Evolutionary conservation across 768 basidiomycete genomes (phyloP), one percentile per base, ranked within the genome.

Genomic region (Rhodotorula diobovata): DNA sequence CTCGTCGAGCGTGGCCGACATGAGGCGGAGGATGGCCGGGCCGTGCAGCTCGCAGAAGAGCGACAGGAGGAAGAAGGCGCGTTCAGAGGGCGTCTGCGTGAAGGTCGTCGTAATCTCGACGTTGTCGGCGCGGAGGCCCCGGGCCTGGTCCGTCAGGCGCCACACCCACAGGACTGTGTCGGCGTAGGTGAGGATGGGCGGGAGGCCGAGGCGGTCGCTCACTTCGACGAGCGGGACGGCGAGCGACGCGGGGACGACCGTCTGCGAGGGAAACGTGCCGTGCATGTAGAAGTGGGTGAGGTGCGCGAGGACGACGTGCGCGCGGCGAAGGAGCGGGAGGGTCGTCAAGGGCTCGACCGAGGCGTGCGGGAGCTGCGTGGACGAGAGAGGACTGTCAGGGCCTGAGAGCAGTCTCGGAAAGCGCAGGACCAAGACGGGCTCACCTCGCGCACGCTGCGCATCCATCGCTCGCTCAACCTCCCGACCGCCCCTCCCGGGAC

Each of bases 211-310:
- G 56, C 88, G 81, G 0, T 83, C 79, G 34, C 86, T 90, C 25
- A 92, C 85, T 66, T 86, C 84, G 30, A 93, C 83, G 45, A 92
- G 85, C 2, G 94, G 93, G 11, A 91, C 79, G 16, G 90, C 84
- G 63, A 97, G 81, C 0, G 87, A 81, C 0, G 83, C 80, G 11
- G 93, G 93, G 54, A 97, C 88, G 48, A 82, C 79, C 1, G 63
- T 46, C 53, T 68, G 51, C 5, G 69, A 57, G 0, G 68, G 61
- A 64, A 59, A 63, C 53, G 68, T 30, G 54, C 76, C 57, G 81
- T 97, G 94, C 35, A 88, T 87, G 81, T 93, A 99, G 79, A 91
- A 91, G 81, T 92, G 90, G 56, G 90, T 84, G 57, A 97, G 85
- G 85, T 90, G 96, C 14, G 93, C 86, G 46, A 98, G 85, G 59